Base-by-base conservation (phyloP, 805 yeast genomes). In the Helenozyma rhizophorensis region DNA sequence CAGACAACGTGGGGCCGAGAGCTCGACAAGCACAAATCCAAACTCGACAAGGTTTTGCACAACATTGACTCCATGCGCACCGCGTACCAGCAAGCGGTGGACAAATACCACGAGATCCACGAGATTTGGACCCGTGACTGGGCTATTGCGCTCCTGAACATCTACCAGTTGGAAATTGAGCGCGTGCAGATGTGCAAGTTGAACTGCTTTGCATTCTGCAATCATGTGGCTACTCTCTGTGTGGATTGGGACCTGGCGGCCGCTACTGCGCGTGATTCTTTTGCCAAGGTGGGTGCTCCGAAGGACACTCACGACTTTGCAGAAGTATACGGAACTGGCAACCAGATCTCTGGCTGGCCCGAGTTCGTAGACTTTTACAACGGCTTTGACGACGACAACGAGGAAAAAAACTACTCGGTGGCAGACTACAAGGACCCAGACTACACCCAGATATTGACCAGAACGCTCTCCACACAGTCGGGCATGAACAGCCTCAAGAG, bases 201-300 rank as follows among this genome's bases (percentile, higher is more conserved):
- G 12, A 83, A 79, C 45, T 56, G 87, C 38, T 87, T 95, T 83
- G 83, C 78, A 26, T 85, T 70, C 50, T 78, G 90, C 28, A 86
- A 86, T 56, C 68, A 78, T 24, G 66, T 83, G 7, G 83, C 94
- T 6, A 70, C 85, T 0, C 68, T 79, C 3, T 87, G 95, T 52
- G 89, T 86, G 21, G 74, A 77, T 27, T 83, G 81, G 48, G 96
- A 87, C 51, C 80, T 76, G 40, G 70, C 83, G 8, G 84, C 83
- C 35, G 96, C 87, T 50, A 66, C 66, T 32, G 72, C 88, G 10
- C 71, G 96, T 35, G 53, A 76, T 6, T 56, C 75, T 2, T 66
- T 86, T 33, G 95, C 88, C 38, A 70, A 73, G 31, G 80, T 88
- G 45, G 80, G 77, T 13, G 75, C 84, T 6, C 61, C 62, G 2